phyloP scores from a whole-genome alignment of 805 yeast species.

The Sungouiozyma intestinalis region DNA sequence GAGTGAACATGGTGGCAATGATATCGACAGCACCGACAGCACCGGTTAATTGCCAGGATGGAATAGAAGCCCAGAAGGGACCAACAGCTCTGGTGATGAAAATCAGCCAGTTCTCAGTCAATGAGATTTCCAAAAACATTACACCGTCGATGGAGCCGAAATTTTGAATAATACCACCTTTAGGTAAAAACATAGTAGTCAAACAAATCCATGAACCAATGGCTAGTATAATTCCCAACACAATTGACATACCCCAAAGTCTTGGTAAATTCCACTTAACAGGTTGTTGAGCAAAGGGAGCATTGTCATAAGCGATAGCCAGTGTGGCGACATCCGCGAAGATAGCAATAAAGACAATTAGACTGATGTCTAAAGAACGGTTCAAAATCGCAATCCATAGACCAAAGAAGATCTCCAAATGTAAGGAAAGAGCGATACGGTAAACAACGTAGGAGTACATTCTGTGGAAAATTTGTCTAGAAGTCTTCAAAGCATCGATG shows the following conservation, averaged over 20 bases:
- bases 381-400: slow-evolving; percentile 93
- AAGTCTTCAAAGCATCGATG: slow-evolving; percentile 88
- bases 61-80: slow-evolving; percentile 94
- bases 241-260: slow-evolving; percentile 92
- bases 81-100: slow-evolving; percentile 95
- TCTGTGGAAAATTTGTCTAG: slow-evolving; percentile 97
- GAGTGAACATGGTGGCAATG: slow-evolving; percentile 82
- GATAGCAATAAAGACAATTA: slow-evolving; percentile 92
- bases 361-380: slow-evolving; percentile 76
- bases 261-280: slow-evolving; percentile 96
- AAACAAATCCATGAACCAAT: slow-evolving; percentile 90
- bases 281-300: slow-evolving; percentile 87
- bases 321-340: slow-evolving; percentile 96
- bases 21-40: slow-evolving; percentile 86
- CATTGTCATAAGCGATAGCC: slow-evolving; percentile 95
- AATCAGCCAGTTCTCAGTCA: slow-evolving; percentile 95
- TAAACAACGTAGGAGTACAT: slow-evolving; percentile 96
- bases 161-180: slow-evolving; percentile 93
- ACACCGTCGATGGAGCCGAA: slow-evolving; percentile 92
- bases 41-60: slow-evolving; percentile 95
- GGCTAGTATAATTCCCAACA: slow-evolving; percentile 79
- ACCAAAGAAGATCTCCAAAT: slow-evolving; percentile 91
- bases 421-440: slow-evolving; percentile 93
- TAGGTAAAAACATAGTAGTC: slow-evolving; percentile 84
- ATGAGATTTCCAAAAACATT: slow-evolving; percentile 84